Conservation (phyloP, 2,329 filamentous ascomycete genomes). For the Aureobasidium lini region DNA sequence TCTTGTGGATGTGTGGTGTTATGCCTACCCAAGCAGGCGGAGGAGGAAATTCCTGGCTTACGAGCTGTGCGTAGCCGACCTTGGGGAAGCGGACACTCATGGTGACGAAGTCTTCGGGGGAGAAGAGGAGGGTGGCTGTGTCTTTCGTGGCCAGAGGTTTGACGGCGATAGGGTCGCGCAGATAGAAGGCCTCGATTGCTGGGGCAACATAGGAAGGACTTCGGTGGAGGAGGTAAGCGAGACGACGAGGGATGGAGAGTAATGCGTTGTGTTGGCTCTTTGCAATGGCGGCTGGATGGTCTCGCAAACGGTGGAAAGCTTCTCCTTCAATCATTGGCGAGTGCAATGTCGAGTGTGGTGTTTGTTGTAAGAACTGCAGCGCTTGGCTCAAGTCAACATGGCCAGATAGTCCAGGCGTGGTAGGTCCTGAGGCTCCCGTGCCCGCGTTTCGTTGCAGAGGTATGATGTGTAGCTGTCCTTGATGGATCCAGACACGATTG, state of each 20-base stretch:
- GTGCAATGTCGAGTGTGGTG: conserved; percentile 55
- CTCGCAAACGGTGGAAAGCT: conserved; percentile 79
- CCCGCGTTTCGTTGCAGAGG: conserved; percentile 35
- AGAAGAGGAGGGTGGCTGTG: conserved; percentile 53
- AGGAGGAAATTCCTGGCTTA: conserved; percentile 69
- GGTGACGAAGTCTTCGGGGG: conserved; percentile 70
- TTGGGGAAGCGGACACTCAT: conserved; percentile 78
- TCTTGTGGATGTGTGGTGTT: conserved; percentile 30
- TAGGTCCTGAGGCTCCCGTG: background rate
- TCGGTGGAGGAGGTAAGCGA: conserved; percentile 71
- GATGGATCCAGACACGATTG: conserved; percentile 83
- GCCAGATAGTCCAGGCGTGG: conserved; percentile 21
- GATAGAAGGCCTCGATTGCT: conserved; percentile 85
- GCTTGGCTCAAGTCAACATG: conserved; percentile 59
- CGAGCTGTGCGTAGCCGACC: conserved; percentile 83
- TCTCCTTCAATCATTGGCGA: conserved; percentile 74
- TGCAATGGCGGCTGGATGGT: conserved; percentile 70
- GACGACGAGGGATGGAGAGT: conserved; percentile 68
- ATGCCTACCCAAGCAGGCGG: conserved; percentile 50
- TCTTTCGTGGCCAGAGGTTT: conserved; percentile 57
- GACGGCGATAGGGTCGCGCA: conserved; percentile 72
- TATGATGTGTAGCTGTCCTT: conserved; percentile 68
- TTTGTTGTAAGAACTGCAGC: conserved; percentile 50
- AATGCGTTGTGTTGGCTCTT: conserved; percentile 69
- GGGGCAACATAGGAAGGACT: conserved; percentile 71